Conservation (phyloP, 2,329 filamentous ascomycete species). For the Massarina eburnea region DNA sequence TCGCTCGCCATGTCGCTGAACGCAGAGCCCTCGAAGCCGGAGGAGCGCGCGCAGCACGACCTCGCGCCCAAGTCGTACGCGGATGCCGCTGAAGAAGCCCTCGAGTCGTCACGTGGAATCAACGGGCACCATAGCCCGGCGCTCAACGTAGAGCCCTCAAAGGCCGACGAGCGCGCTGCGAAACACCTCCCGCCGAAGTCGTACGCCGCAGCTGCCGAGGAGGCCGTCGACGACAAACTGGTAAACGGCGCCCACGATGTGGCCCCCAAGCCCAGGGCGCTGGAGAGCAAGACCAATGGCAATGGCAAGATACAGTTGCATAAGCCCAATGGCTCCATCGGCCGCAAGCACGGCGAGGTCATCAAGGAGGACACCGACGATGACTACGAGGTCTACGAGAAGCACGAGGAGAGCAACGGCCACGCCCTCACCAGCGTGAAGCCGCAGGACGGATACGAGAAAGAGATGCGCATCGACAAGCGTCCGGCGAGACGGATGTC, state of each 20-base stretch:
- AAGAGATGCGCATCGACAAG: constrained; percentile 33
- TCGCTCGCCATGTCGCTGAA: constrained; percentile 43
- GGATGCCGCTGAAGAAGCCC: constrained; percentile 43
- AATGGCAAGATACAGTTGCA: constrained; percentile 7
- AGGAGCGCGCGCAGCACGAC: constrained; percentile 41
- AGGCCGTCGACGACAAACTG: constrained; percentile 26
- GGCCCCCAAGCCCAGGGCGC: background rate
- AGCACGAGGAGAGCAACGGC: constrained; percentile 48
- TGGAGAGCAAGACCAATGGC: constrained; percentile 9
- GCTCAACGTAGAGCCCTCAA: constrained; percentile 45
- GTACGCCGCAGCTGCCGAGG: constrained; percentile 46
- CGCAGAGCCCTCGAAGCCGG: constrained; percentile 44
- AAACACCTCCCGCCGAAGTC: constrained; percentile 47
- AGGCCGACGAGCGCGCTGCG: constrained; percentile 42
- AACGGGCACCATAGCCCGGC: background rate
- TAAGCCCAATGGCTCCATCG: constrained; percentile 33
- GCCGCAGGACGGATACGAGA: constrained; percentile 42
- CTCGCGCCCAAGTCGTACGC: constrained; percentile 49
- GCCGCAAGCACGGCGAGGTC: constrained; percentile 30
- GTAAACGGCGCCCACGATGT: constrained; percentile 16
- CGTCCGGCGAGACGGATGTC: constrained; percentile 39
- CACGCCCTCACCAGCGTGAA: constrained; percentile 50
- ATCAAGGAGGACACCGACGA: constrained; percentile 17
- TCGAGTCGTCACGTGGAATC: constrained; percentile 9
- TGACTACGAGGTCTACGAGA: constrained; percentile 42